Base-by-base conservation (phyloP, 176 grass and related monocot genomes). In the Musa acuminata region DNA sequence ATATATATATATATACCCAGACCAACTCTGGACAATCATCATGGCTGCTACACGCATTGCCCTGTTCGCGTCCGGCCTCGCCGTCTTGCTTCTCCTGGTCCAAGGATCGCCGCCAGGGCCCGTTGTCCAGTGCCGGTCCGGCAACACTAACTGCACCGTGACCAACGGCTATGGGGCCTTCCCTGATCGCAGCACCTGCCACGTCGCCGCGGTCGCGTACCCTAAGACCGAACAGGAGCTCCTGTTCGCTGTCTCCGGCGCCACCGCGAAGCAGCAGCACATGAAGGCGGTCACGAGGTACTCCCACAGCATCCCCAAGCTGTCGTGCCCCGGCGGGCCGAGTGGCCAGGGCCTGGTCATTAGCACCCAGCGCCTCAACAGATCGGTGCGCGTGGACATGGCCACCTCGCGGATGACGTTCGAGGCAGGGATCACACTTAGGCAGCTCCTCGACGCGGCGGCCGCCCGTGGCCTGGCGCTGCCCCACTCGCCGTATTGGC, bases 151-250 rank as follows among this genome's bases (percentile, higher is more conserved):
- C 24, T 92, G 90, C 84, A 92, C 81, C 0, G 62, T 92, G n/a
- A 87, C 75, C 22, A 92, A 89, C 72, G 67, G 86, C 8, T 92
- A 89, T n/a, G 86, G 84, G n/a, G 73, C 20, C 48, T 93, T 93
- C 74, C 90, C 87, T 0, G 90, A 93, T 76, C 72, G 87, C 2
- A 84, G 84, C 4, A 84, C 81, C 8, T 92, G 86, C 82, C 72
- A 16, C 8, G 90, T 76, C 0, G 76, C 63, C 10, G 71, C 49
- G n/a, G 86, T 73, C 8, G 67, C 60, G 35, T 92, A 83, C 69
- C 86, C 90, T 23, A 22, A 84, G 10, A 82, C 84, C 0, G 90
- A 92, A 72, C 8, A 49, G 63, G 86, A 87, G 52, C 86, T 92
- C 49, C 0, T 86, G 58, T 1, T 3, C 25, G 67, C 70, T 7